Percentiles rank a stretch among this genome's conserved stretches.
These are phyloP conservation scores for Ophiostoma tasmaniense DNA, from an alignment of 2,329 filamentous ascomycete species.

Conservation along the genomic window DNA sequence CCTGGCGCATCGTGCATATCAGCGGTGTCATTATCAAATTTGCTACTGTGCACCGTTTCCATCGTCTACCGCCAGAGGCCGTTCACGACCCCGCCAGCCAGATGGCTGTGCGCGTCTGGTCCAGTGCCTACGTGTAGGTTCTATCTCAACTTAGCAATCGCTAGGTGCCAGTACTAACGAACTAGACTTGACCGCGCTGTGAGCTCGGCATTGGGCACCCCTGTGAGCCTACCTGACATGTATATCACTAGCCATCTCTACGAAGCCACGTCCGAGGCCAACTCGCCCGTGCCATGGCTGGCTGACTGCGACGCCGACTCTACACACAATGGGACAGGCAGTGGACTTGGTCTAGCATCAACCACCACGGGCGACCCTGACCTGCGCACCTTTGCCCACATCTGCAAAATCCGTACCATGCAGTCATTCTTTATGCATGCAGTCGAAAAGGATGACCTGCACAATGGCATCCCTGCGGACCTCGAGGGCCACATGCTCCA, in stretches of 20 bases:
- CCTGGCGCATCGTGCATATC: slow-evolving; percentile 16
- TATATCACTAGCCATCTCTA: slow-evolving; percentile 14
- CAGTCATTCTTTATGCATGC: slow-evolving; percentile 9
- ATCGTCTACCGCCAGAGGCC: background rate
- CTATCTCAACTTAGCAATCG: background rate
- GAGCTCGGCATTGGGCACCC: slow-evolving; percentile 11
- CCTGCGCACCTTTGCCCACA: slow-evolving; percentile 15
- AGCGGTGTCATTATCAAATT: slow-evolving; percentile 15
- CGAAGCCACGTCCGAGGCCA: background rate
- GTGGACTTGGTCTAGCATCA: background rate
- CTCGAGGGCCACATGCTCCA: slow-evolving; percentile 11
- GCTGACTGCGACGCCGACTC: background rate
- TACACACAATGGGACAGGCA: background rate
- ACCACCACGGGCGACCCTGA: background rate
- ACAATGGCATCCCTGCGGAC: background rate
- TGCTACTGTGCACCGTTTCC: slow-evolving; percentile 14
- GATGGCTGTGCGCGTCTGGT: slow-evolving; percentile 15
- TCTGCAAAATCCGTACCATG: slow-evolving; percentile 12
- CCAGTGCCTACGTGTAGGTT: slow-evolving; percentile 14
- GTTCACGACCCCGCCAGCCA: background rate
- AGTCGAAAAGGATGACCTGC: slow-evolving; percentile 7
- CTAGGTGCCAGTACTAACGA: background rate
- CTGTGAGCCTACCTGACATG: slow-evolving; percentile 15
- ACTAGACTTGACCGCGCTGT: slow-evolving; percentile 11
- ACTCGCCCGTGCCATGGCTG: slow-evolving; percentile 12